phyloP scores from a whole-genome alignment of 2,329 filamentous ascomycete genomes.

The Drechslera avenae region DNA sequence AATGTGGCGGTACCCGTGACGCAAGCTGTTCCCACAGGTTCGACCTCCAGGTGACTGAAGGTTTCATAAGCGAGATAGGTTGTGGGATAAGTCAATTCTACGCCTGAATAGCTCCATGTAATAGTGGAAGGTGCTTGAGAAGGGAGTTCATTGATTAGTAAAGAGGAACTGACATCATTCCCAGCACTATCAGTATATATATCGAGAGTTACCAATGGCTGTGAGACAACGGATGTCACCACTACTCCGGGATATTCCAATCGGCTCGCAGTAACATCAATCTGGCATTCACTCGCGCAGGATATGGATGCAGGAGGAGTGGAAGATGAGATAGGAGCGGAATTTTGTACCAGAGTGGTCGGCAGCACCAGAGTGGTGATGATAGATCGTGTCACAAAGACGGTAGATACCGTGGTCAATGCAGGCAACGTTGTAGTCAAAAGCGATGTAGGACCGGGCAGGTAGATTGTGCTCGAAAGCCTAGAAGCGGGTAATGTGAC shows the following conservation, averaged over 20 bases:
- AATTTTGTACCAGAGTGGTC: conserved; percentile 30
- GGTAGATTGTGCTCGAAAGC: conserved; percentile 9
- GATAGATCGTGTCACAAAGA: conserved; percentile 22
- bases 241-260: conserved; percentile 38
- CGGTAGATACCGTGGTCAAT: conserved; percentile 27
- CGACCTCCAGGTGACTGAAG: conserved; percentile 36
- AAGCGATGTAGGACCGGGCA: conserved; percentile 14
- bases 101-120: conserved; percentile 36
- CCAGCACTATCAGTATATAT: conserved; percentile 25
- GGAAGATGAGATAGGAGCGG: conserved; percentile 23
- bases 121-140: conserved; percentile 19
- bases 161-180: conserved; percentile 19
- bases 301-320: conserved; percentile 23
- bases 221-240: conserved; percentile 16
- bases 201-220: conserved; percentile 29
- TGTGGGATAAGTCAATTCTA: conserved; percentile 41
- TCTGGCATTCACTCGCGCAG: conserved; percentile 37
- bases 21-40: conserved; percentile 29
- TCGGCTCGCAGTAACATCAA: conserved; percentile 39
- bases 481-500: conserved; percentile 19
- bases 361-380: conserved; percentile 25
- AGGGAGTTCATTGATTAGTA: conserved; percentile 19
- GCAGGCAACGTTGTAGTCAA: conserved; percentile 36
- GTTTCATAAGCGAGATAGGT: conserved; percentile 38
- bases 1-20: conserved; percentile 21